phyloP scores from a whole-genome alignment of 148 eudicot species.

The Rhododendron henanense region DNA sequence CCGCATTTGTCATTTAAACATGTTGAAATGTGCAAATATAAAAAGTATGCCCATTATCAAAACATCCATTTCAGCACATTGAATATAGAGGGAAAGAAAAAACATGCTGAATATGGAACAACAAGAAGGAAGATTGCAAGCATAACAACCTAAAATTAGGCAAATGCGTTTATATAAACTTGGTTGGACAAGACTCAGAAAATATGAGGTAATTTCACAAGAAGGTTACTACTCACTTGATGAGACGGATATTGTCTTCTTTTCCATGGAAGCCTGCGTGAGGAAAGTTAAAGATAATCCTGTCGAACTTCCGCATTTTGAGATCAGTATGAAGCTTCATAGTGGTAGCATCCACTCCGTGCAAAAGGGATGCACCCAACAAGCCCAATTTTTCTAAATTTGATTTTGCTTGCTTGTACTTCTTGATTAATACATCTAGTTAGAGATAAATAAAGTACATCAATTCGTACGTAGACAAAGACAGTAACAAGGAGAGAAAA shows the following conservation, averaged over 20 bases:
- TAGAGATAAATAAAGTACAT: background rate
- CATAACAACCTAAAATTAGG: background rate
- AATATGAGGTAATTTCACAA: background rate
- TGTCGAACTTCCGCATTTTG: conserved; percentile 43
- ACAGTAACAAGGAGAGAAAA: background rate
- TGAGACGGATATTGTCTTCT: conserved; percentile 32
- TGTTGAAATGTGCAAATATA: no score
- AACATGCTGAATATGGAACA: background rate
- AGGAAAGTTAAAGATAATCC: conserved; percentile 67
- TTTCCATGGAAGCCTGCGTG: conserved; percentile 65
- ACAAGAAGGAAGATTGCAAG: background rate
- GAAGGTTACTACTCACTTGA: conserved; percentile 32
- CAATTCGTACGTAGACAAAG: background rate
- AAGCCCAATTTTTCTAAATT: conserved; percentile 31
- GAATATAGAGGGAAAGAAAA: background rate
- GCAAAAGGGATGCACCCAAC: conserved; percentile 40
- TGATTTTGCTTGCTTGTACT: conserved; percentile 39
- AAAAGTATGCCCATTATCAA: background rate
- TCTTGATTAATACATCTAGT: conserved; percentile 37
- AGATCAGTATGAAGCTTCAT: conserved; percentile 49
- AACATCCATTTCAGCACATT: background rate
- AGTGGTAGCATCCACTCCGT: conserved; percentile 56
- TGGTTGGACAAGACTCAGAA: background rate
- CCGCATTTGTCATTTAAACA: background rate
- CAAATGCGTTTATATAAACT: background rate